Evolutionary conservation across 768 basidiomycete genomes (phyloP).

Genomic region (Amanita rubescens): DNA sequence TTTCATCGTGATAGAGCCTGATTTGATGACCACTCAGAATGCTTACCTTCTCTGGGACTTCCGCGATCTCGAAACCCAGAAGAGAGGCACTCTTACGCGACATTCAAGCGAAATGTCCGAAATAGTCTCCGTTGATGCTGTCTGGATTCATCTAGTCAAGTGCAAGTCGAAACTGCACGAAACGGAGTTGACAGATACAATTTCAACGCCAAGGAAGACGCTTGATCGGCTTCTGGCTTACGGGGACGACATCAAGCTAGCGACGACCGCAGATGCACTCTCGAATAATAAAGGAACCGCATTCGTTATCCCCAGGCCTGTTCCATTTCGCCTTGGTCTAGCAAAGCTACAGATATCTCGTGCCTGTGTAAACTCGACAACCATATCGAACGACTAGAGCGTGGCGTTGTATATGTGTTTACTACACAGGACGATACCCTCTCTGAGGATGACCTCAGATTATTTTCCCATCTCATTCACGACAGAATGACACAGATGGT

Average conservation of each 20-base stretch:
- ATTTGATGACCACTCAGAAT: constrained; percentile 30
- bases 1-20: not conserved
- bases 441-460: constrained; percentile 37
- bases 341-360: constrained; percentile 96
- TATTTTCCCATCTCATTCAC: constrained; percentile 67
- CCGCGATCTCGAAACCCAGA: constrained; percentile 65
- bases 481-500: constrained; percentile 97
- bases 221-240: constrained; percentile 75
- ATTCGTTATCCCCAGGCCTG: constrained; percentile 77
- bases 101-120: constrained; percentile 45
- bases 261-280: constrained; percentile 32
- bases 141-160: constrained; percentile 84
- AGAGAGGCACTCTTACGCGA: constrained; percentile 55
- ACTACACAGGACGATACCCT: constrained; percentile 35
- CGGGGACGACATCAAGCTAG: constrained; percentile 63
- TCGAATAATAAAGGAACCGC: constrained; percentile 36
- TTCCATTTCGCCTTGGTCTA: constrained; percentile 97
- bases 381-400: constrained; percentile 76
- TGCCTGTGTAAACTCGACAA: constrained; percentile 72
- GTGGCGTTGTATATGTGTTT: constrained; percentile 70
- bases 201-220: constrained; percentile 40
- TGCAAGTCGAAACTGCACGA: constrained; percentile 40
- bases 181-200: constrained; percentile 34
- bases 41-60: constrained; percentile 75
- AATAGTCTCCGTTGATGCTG: constrained; percentile 68